Evolutionary conservation across 2,329 filamentous ascomycete species (phyloP).

Genomic region (Domatiomyces catenatus): DNA sequence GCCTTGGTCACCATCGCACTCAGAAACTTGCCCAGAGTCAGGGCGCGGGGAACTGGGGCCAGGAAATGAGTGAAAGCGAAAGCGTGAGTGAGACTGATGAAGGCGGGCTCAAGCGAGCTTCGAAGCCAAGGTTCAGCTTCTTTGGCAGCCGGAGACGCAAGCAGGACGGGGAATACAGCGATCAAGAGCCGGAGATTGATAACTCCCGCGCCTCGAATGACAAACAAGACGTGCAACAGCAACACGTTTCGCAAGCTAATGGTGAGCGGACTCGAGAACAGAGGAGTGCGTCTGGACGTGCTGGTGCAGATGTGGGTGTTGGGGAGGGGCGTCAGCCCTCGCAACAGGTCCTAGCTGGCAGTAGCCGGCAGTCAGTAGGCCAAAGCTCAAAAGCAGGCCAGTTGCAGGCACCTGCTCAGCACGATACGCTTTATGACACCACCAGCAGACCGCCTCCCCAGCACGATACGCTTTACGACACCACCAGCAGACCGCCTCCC

Average conservation of each 20-base stretch:
- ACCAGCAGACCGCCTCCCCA: not conserved
- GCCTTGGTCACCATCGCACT: slow-evolving; percentile 8
- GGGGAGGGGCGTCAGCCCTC: too few relatives aligned
- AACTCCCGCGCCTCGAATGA: not conserved
- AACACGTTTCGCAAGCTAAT: not conserved
- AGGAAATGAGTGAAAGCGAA: slow-evolving; percentile 17
- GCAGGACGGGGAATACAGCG: slow-evolving; percentile 7
- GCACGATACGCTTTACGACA: slow-evolving; percentile 13
- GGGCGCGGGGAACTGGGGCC: slow-evolving; percentile 18
- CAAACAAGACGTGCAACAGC: slow-evolving; percentile 1
- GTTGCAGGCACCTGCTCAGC: not conserved
- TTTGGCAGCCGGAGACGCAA: slow-evolving; percentile 13
- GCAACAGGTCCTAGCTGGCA: not conserved
- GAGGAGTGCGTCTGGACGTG: not conserved
- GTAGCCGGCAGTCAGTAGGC: not conserved
- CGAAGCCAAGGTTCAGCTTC: slow-evolving; percentile 10
- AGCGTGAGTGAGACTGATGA: slow-evolving; percentile 12
- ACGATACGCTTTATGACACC: slow-evolving; percentile 13
- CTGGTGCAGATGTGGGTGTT: not conserved
- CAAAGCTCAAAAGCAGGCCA: not conserved
- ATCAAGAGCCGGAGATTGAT: slow-evolving; percentile 8
- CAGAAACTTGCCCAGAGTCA: slow-evolving; percentile 13
- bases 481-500: slow-evolving; percentile 7
- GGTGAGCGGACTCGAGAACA: not conserved
- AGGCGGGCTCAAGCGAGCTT: not conserved